These are phyloP conservation scores for Barnettozyma wickerhamii DNA, from an alignment of 805 yeast species.

Conservation along the genomic window DNA sequence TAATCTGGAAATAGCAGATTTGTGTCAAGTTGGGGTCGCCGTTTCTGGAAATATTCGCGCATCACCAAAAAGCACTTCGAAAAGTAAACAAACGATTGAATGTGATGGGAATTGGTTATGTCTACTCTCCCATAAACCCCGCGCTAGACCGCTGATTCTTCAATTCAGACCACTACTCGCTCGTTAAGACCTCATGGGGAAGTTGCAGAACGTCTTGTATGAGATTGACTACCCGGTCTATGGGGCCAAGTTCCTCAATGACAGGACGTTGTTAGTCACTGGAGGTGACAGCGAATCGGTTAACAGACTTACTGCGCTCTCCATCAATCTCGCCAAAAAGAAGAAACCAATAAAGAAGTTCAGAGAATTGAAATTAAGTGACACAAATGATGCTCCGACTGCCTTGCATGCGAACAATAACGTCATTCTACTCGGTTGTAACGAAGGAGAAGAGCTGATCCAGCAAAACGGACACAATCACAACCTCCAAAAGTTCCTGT, in stretches of 20 bases:
- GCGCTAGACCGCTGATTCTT: too few relatives aligned
- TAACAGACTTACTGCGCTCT: slow-evolving; percentile 72
- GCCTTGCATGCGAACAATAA: slow-evolving; percentile 57
- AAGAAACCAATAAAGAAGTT: slow-evolving; percentile 54
- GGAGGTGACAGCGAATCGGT: slow-evolving; percentile 67
- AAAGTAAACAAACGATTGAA: not conserved
- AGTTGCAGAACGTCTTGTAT: slow-evolving; percentile 15
- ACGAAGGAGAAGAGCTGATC: slow-evolving; percentile 59
- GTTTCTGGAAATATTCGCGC: not conserved
- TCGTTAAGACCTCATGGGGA: slow-evolving; percentile 14
- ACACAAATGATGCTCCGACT: slow-evolving; percentile 82
- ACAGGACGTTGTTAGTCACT: slow-evolving; percentile 61
- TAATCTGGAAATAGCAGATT: not conserved
- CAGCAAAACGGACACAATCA: slow-evolving; percentile 54
- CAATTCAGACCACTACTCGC: too few relatives aligned
- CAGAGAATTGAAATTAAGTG: slow-evolving; percentile 59
- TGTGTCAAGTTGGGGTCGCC: too few relatives aligned
- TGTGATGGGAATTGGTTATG: too few relatives aligned
- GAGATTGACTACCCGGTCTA: slow-evolving; percentile 70
- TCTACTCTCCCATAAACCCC: too few relatives aligned
- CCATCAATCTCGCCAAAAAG: slow-evolving; percentile 51
- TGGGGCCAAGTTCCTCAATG: slow-evolving; percentile 69
- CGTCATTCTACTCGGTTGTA: slow-evolving; percentile 69
- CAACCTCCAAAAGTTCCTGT: slow-evolving; percentile 68
- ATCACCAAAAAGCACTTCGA: not conserved